Conservation (phyloP, 2,329 filamentous ascomycete genomes). For the Pseudogymnoascus verrucosus region DNA sequence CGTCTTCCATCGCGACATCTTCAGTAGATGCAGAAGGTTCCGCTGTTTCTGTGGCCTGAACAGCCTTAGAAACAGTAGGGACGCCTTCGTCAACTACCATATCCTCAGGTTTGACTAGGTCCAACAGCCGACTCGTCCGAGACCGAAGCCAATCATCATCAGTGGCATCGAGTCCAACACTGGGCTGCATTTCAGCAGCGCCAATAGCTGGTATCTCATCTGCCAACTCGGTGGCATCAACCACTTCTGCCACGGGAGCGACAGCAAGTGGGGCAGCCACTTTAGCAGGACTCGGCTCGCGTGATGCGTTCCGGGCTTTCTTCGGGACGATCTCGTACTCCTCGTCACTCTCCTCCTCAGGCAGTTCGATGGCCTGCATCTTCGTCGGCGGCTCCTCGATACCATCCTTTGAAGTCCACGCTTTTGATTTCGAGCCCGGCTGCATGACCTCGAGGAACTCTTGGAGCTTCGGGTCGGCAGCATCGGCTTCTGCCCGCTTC, state of each 20-base stretch:
- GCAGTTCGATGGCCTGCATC: conserved; percentile 34
- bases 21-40: conserved; percentile 10
- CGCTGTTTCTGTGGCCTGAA: conserved; percentile 12
- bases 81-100: conserved; percentile 41
- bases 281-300: background rate
- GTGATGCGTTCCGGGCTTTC: conserved; percentile 35
- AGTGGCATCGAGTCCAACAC: conserved; percentile 29
- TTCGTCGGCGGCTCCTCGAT: conserved; percentile 35
- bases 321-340: conserved; percentile 63
- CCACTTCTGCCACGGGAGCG: conserved; percentile 8
- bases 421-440: conserved; percentile 54
- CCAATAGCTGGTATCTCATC: conserved; percentile 14
- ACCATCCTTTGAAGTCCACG: conserved; percentile 46
- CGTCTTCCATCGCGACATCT: conserved; percentile 13
- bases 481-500: conserved; percentile 51
- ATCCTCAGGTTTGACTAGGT: conserved; percentile 54
- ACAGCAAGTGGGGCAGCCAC: conserved; percentile 1
- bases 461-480: conserved; percentile 69
- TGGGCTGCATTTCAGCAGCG: conserved; percentile 21
- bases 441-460: conserved; percentile 85
- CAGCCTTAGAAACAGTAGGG: conserved; percentile 18
- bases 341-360: conserved; percentile 58
- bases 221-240: background rate
- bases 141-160: conserved; percentile 84
- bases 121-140: conserved; percentile 76